Conservation (phyloP, 257 asterid genomes). For the Salvia splendens region DNA sequence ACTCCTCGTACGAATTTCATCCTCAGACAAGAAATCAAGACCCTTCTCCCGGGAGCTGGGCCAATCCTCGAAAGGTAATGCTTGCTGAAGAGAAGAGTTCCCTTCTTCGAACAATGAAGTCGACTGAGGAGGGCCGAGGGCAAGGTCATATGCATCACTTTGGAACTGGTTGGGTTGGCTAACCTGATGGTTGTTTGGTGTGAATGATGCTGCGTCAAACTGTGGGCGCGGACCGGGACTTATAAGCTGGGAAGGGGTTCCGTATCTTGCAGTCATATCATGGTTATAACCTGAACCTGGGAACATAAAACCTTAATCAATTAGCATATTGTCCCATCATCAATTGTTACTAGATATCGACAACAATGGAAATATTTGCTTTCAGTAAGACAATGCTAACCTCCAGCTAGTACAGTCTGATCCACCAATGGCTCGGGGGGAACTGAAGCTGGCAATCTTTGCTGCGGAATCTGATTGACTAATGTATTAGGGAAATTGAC, state of each 20-base stretch:
- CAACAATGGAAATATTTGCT: not conserved
- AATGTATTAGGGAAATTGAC: constrained; percentile 58
- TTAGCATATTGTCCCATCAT: not conserved
- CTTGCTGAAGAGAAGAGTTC: constrained; percentile 49
- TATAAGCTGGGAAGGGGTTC: constrained; percentile 46
- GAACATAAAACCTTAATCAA: constrained; percentile 7
- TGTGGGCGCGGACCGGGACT: constrained; percentile 47
- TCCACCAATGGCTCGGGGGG: constrained; percentile 56
- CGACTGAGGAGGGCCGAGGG: constrained; percentile 76
- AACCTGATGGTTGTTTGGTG: constrained; percentile 44
- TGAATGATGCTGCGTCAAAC: constrained; percentile 45
- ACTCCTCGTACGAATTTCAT: constrained; percentile 85
- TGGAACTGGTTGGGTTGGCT: constrained; percentile 53
- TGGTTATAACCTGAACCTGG: constrained; percentile 62
- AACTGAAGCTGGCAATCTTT: constrained; percentile 48
- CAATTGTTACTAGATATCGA: not conserved
- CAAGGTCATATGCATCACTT: constrained; percentile 46
- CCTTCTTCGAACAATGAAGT: constrained; percentile 50
- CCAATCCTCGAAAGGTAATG: constrained; percentile 77
- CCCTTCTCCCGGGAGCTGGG: constrained; percentile 61
- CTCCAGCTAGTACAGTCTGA: constrained; percentile 62
- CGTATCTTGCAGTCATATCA: constrained; percentile 49
- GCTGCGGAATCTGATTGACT: constrained; percentile 59
- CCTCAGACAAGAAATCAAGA: constrained; percentile 75
- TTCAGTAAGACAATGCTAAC: constrained; percentile 40